Conservation (phyloP, 495 filamentous ascomycete genomes). For the Melanomma pulvis-pyrius region DNA sequence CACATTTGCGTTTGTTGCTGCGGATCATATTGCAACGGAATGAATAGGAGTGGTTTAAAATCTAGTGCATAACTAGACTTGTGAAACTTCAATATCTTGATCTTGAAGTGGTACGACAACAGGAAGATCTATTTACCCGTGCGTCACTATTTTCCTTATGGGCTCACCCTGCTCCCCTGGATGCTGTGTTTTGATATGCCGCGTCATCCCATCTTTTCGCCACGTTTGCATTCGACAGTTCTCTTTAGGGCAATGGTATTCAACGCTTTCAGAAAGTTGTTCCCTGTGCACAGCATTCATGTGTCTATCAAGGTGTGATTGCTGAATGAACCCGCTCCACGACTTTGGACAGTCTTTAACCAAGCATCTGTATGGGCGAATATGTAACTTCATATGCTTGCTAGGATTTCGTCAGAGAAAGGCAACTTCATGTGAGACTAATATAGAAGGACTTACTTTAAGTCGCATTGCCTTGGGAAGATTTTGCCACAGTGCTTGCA, state of each 20-base stretch:
- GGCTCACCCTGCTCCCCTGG: not conserved
- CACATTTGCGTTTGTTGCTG: constrained; percentile 17
- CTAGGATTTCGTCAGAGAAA: not conserved
- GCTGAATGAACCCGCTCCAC: not conserved
- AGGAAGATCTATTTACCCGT: not conserved
- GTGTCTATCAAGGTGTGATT: not conserved
- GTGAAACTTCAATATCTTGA: not conserved
- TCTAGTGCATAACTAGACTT: not conserved
- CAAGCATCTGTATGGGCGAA: not conserved
- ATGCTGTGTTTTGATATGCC: not conserved
- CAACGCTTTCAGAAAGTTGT: not conserved
- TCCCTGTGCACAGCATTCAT: not conserved
- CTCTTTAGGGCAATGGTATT: not conserved
- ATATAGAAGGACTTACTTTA: not conserved
- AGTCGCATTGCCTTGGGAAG: not conserved
- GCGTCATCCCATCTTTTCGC: not conserved
- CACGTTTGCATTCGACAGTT: not conserved
- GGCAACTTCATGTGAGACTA: not conserved
- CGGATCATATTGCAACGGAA: constrained; percentile 4
- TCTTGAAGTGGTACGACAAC: not conserved
- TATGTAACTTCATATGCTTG: not conserved
- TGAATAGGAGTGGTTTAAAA: not conserved
- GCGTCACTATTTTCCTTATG: not conserved
- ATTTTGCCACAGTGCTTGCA: not conserved
- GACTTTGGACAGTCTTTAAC: not conserved